Conservation (phyloP, 192 early-diverging fungal species). For the Chytriomyces sp. region DNA sequence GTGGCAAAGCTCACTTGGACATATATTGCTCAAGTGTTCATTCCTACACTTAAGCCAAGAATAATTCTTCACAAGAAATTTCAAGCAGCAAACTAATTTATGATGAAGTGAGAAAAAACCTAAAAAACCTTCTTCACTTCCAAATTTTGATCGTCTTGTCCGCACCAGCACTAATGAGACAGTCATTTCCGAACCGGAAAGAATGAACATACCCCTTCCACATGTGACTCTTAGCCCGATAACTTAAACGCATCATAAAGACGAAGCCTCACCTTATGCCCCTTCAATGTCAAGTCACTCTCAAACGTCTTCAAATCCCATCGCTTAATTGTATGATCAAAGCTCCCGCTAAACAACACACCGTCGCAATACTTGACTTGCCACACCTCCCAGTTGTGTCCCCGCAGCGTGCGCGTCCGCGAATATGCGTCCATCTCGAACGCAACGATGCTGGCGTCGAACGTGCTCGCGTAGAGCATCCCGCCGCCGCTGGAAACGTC, state of each 20-base stretch:
- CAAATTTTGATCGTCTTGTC: slow-evolving; percentile 33
- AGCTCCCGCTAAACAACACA: slow-evolving; percentile 41
- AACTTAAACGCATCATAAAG: background rate
- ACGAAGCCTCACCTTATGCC: slow-evolving; percentile 35
- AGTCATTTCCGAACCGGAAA: slow-evolving; percentile 18
- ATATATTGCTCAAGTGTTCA: too few species aligned
- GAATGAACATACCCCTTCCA: slow-evolving; percentile 30
- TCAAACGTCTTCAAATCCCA: slow-evolving; percentile 41
- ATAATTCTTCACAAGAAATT: too few species aligned
- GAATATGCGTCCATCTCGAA: slow-evolving; percentile 34
- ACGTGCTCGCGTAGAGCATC: slow-evolving; percentile 59
- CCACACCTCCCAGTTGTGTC: slow-evolving; percentile 69
- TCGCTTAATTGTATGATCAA: slow-evolving; percentile 45
- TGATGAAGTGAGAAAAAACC: too few species aligned
- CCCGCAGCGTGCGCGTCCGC: slow-evolving; percentile 47
- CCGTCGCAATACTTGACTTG: slow-evolving; percentile 54
- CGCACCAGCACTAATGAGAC: slow-evolving; percentile 27
- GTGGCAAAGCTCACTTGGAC: too few species aligned
- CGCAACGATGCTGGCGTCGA: slow-evolving; percentile 60
- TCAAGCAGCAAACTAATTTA: too few species aligned
- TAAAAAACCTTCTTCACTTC: slow-evolving; percentile 17
- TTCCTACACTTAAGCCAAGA: too few species aligned
- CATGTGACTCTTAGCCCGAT: background rate
- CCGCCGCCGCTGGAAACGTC: slow-evolving; percentile 46
- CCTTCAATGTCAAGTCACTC: slow-evolving; percentile 28